Evolutionary conservation across 331 rosid species (phyloP), one percentile per base, ranked within the genome.

Genomic region (Quercus tomentella): DNA sequence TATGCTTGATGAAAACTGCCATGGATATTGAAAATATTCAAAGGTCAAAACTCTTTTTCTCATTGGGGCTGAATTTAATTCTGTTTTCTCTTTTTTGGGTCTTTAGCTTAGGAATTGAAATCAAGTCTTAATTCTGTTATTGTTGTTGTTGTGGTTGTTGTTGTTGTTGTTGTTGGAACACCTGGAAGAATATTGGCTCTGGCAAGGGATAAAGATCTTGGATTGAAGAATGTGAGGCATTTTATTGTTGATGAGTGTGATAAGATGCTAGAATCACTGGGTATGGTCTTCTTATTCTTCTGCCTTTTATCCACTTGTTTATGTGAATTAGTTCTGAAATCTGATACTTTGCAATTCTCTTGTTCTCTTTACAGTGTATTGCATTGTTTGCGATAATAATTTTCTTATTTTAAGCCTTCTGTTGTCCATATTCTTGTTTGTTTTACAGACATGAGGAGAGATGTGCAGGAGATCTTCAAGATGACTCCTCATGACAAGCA

Each of bases 201-300:
- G 75, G 71, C 96, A 37, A 89, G 97, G 87, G 97, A 90, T 1
- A 94, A 94, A 85, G 96, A 92, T 77, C 98, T 94, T 56, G 88
- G 92, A 37, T 84, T 92, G 79, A 94, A 94, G 92, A 94, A 94
- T 33, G 98, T 90, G 85, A 86, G 97, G 84, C 98, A 92, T 88
- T 94, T 94, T 76, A 33, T 33, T 33, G 1, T 33, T 33, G 37
- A 33, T 33, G 37, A 33, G 37, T 33, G 37, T 33, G 37, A 94
- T 88, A 94, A 94, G 89, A 92, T 94, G 97, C 97, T 92, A 0
- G 98, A 94, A 81, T 92, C 98, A 75, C 98, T 94, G 6, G 98
- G 98, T 92, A 83, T 43, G 83, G 20, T 68, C 74, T 80, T 67
- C 21, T 80, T 56, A 56, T 69, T 18, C 52, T 49, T 28, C 49